These are phyloP conservation scores for Pyracantha coccinea DNA, from an alignment of 331 rosid species.

Conservation along the genomic window DNA sequence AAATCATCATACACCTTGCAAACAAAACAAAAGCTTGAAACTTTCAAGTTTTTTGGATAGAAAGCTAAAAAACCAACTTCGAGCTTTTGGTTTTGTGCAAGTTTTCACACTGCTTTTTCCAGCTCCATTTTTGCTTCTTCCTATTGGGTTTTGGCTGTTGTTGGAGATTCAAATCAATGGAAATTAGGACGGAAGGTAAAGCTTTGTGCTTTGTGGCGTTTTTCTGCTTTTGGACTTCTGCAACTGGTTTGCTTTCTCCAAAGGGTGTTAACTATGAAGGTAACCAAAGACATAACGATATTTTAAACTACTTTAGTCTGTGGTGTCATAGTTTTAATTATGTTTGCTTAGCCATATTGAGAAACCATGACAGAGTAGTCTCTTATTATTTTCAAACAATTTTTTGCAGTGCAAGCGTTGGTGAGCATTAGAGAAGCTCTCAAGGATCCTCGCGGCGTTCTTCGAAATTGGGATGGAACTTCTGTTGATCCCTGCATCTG, in stretches of 20 bases:
- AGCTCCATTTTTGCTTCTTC: constrained; percentile 7
- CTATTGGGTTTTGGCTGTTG: not conserved
- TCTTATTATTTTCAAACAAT: not conserved
- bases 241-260: constrained; percentile 48
- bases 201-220: constrained; percentile 31
- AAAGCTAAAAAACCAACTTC: constrained; percentile 13
- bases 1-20: not conserved
- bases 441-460: constrained; percentile 53
- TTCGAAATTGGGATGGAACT: constrained; percentile 62
- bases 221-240: constrained; percentile 43
- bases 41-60: not conserved
- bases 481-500: constrained; percentile 98
- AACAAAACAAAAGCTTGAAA: not conserved
- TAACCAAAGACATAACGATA: constrained; percentile 1
- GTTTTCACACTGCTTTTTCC: constrained; percentile 28
- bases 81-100: constrained; percentile 31
- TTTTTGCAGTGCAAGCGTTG: constrained; percentile 64
- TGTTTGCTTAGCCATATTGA: not conserved
- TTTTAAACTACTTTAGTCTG: too few relatives aligned
- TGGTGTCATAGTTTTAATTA: too few relatives aligned
- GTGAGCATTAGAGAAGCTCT: constrained; percentile 42
- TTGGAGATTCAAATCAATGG: constrained; percentile 35
- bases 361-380: not conserved
- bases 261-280: constrained; percentile 94
- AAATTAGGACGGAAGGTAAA: constrained; percentile 17